These are phyloP conservation scores for Mycena sp. DNA, from an alignment of 1,284 basidiomycete genomes.

Conservation along the genomic window DNA sequence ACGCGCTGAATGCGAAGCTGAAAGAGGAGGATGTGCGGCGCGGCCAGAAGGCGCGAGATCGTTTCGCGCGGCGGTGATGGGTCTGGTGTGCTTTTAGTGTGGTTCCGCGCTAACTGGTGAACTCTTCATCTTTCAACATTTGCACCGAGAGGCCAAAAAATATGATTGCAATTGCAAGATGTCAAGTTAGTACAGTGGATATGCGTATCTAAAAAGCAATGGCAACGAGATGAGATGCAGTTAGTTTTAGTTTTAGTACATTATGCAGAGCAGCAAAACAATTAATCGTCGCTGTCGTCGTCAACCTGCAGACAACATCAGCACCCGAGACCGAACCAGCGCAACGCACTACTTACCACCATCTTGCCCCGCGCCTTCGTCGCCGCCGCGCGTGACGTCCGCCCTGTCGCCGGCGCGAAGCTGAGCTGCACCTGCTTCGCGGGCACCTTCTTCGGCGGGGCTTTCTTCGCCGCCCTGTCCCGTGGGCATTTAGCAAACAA, in stretches of 20 bases:
- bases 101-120: too few relatives aligned
- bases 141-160: too few relatives aligned
- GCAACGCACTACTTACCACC: conserved; percentile 44
- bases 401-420: conserved; percentile 67
- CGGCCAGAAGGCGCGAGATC: conserved; percentile 27
- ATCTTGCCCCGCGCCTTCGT: conserved; percentile 65
- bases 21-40: conserved; percentile 28
- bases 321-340: neutral
- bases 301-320: conserved; percentile 23
- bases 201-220: neutral
- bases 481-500: conserved; percentile 2
- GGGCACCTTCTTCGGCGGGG: conserved; percentile 64
- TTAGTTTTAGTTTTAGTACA: neutral
- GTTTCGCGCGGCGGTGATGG: conserved; percentile 26
- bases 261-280: neutral
- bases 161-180: conserved; percentile 10
- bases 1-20: conserved; percentile 25
- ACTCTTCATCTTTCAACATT: too few relatives aligned
- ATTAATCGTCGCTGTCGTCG: conserved; percentile 35
- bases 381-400: conserved; percentile 67
- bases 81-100: too few relatives aligned
- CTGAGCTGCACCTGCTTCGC: conserved; percentile 62
- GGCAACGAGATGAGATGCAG: neutral
- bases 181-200: conserved; percentile 4
- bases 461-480: conserved; percentile 57